Base-by-base conservation (phyloP, 495 filamentous ascomycete species). In the Daldinia vernicosa region DNA sequence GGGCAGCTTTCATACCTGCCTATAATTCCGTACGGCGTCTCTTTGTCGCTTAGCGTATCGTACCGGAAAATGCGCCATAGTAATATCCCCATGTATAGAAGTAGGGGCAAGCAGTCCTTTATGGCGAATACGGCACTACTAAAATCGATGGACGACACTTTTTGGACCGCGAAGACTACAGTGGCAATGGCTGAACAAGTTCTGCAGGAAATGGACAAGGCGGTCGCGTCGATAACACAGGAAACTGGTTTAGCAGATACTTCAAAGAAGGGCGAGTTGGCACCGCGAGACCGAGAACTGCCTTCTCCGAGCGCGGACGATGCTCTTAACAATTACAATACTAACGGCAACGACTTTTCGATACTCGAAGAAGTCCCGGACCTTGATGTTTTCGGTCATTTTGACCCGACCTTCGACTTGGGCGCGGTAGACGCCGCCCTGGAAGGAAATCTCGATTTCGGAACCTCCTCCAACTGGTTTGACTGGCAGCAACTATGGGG, bases 51-150 rank as follows among this genome's bases (percentile, higher is more conserved):
- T 54, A 88, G 87, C 17, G 89, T 93, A 4, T 86, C 87, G 9
- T 94, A 93, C 67, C 85, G 89, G 33, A 89, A 91, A 71, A 88
- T 91, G 80, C 87, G 90, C 12, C 87, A 89, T 58, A 90, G 88
- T 61, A 88, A 83, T 19, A 74, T 91, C 1, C 85, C 87, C 30
- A 89, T 90, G 73, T 89, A 90, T 66, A 84, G 86, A 52, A 83
- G 83, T 19, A 84, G 90, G 17, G 89, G 88, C 9, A 88, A 85
- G 52, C 79, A 81, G 45, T 86, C 88, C 15, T 85, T 93, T 52
- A 84, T 87, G 47, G 82, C 79, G 47, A 89, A 88, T 45, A 87
- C 87, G 50, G 69, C 79, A 2, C 70, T 90, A 0, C 79, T 93
- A 26, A 85, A 87, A 59, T 76, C 78, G 1, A 76, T 92, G 5